Evolutionary conservation across 768 basidiomycete species (phyloP).

Genomic region (Saitozyma podzolica): DNA sequence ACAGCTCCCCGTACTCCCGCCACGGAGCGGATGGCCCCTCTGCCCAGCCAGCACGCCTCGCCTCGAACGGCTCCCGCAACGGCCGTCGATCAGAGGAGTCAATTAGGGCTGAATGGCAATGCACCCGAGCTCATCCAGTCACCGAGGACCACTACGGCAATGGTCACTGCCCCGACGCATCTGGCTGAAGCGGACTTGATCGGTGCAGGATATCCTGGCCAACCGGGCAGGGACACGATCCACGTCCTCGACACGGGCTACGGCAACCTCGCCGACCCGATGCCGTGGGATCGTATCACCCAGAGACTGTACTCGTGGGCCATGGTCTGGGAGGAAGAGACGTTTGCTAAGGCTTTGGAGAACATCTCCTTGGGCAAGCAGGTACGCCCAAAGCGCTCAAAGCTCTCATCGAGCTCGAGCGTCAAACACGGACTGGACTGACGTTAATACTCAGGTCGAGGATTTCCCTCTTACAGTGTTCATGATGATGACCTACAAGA

Average conservation of each 20-base stretch:
- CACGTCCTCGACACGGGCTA: constrained; percentile 9
- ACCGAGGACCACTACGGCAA: not conserved
- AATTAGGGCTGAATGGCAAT: no score
- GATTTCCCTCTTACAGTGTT: constrained; percentile 49
- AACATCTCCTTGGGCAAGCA: constrained; percentile 45
- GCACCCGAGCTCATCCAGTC: no score
- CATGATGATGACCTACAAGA: constrained; percentile 50
- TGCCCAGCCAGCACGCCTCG: no score
- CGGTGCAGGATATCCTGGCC: not conserved
- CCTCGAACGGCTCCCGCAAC: no score
- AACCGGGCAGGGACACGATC: constrained; percentile 3
- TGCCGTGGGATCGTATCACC: constrained; percentile 49
- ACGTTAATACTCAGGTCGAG: constrained; percentile 16
- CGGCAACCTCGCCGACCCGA: constrained; percentile 7
- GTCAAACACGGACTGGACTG: constrained; percentile 13
- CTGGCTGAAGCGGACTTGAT: not conserved
- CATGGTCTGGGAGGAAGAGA: constrained; percentile 47
- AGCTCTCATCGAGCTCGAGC: no score
- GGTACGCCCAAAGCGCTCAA: no score
- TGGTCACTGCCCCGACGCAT: constrained; percentile 11
- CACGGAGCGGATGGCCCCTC: no score
- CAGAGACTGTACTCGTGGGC: constrained; percentile 51
- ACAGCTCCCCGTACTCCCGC: no score
- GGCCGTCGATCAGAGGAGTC: no score
- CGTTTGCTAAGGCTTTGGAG: constrained; percentile 43